These are phyloP conservation scores for Phytophthora idaei DNA, from an alignment of 352 stramenopile species.

Conservation along the genomic window DNA sequence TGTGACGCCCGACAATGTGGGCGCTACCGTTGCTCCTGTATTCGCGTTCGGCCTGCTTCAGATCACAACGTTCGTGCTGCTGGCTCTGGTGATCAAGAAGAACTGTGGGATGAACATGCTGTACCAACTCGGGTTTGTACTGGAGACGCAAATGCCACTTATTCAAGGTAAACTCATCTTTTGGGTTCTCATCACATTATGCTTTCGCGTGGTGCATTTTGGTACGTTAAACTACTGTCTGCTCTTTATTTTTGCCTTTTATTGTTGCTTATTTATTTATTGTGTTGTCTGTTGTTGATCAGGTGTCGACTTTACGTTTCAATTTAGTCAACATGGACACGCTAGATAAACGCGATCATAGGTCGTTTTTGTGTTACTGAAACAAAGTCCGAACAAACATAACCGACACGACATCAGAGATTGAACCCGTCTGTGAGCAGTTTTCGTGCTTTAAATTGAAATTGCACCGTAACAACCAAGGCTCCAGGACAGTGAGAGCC, in stretches of 20 bases:
- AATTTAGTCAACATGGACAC: background rate
- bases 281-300: too few relatives aligned
- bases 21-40: background rate
- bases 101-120: constrained; percentile 26
- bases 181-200: too few relatives aligned
- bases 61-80: constrained; percentile 11
- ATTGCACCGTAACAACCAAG: background rate
- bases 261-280: too few relatives aligned
- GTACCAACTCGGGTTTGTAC: constrained; percentile 42
- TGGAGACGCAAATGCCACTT: constrained; percentile 27
- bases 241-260: too few relatives aligned
- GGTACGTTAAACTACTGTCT: background rate
- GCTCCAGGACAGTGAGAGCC: too few relatives aligned
- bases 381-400: too few relatives aligned
- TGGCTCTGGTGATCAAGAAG: constrained; percentile 27
- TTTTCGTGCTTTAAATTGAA: background rate
- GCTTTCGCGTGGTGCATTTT: background rate
- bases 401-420: background rate
- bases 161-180: too few relatives aligned
- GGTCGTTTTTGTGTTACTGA: too few relatives aligned
- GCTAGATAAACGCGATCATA: background rate
- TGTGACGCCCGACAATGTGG: constrained; percentile 2
- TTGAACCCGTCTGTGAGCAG: background rate
- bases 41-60: background rate
- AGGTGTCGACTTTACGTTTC: background rate